Evolutionary conservation across 352 stramenopile genomes (phyloP).

Genomic region (Phytophthora citrophthora): DNA sequence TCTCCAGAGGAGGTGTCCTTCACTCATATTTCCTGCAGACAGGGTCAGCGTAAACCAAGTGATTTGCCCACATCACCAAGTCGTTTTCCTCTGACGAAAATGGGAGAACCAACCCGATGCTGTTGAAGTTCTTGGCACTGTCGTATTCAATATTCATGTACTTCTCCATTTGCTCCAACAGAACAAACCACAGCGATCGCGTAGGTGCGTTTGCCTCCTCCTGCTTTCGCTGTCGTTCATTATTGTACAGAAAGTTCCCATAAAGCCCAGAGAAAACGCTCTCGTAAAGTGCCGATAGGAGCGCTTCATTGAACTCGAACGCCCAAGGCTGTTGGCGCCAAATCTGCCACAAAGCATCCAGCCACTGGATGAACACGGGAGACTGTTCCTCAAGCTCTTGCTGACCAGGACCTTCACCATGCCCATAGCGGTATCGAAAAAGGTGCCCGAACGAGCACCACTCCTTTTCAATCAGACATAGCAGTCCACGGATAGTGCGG

Average conservation of each 20-base stretch:
- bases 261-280: constrained; percentile 97
- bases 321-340: constrained; percentile 95
- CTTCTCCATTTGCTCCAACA: constrained; percentile 68
- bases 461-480: constrained; percentile 98
- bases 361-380: constrained; percentile 99
- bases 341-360: constrained; percentile 98
- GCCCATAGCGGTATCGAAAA: constrained; percentile 96
- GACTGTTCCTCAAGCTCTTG: constrained; percentile 97
- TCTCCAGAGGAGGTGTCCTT: constrained; percentile 9
- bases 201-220: constrained; percentile 68
- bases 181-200: constrained; percentile 71
- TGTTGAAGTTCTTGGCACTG: constrained; percentile 86
- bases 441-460: constrained; percentile 99
- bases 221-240: constrained; percentile 82
- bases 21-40: constrained; percentile 86
- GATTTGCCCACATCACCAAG: constrained; percentile 83
- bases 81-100: constrained; percentile 87
- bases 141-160: constrained; percentile 88
- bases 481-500: constrained; percentile 95
- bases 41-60: constrained; percentile 83
- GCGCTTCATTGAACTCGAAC: constrained; percentile 98
- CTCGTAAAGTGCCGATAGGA: constrained; percentile 94
- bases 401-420: constrained; percentile 93
- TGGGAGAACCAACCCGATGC: constrained; percentile 76
- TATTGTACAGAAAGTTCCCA: constrained; percentile 98